A percentile compares a stretch with the other conserved stretches of the same genome.
phyloP scores from a whole-genome alignment of 371 early-diverging fungal genomes.

The Cokeromyces recurvatus region DNA sequence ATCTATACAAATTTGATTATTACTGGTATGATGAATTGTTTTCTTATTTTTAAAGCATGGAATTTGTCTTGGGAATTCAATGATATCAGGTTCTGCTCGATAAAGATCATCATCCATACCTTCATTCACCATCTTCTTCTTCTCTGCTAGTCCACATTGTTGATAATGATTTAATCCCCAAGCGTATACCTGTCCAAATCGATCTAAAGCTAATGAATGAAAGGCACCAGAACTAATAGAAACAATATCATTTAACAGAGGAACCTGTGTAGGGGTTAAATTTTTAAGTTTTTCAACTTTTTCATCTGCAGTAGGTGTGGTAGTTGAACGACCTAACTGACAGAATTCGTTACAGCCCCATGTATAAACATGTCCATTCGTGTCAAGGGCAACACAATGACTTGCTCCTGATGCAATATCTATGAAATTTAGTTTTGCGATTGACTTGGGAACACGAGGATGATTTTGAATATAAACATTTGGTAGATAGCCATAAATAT shows the following conservation, averaged over 20 bases:
- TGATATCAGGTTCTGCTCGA: too few relatives aligned
- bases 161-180: constrained; percentile 96
- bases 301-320: constrained; percentile 12
- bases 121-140: too few relatives aligned
- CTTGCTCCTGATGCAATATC: constrained; percentile 85
- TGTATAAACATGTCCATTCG: constrained; percentile 69
- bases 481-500: constrained; percentile 52
- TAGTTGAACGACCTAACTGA: constrained; percentile 70
- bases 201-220: constrained; percentile 77
- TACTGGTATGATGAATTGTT: too few relatives aligned
- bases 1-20: too few relatives aligned
- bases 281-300: constrained; percentile 57
- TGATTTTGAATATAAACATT: constrained; percentile 56
- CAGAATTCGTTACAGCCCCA: constrained; percentile 92
- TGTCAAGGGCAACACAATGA: constrained; percentile 80
- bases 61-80: too few relatives aligned
- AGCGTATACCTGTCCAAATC: constrained; percentile 60
- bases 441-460: constrained; percentile 49
- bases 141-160: constrained; percentile 65
- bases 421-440: constrained; percentile 43
- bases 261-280: constrained; percentile 44
- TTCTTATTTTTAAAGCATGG: too few relatives aligned
- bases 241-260: constrained; percentile 51
- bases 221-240: constrained; percentile 77
- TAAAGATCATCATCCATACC: too few relatives aligned